Evolutionary conservation across 192 early-diverging fungal species (phyloP).

Genomic region (Umbelopsis isabellina): DNA sequence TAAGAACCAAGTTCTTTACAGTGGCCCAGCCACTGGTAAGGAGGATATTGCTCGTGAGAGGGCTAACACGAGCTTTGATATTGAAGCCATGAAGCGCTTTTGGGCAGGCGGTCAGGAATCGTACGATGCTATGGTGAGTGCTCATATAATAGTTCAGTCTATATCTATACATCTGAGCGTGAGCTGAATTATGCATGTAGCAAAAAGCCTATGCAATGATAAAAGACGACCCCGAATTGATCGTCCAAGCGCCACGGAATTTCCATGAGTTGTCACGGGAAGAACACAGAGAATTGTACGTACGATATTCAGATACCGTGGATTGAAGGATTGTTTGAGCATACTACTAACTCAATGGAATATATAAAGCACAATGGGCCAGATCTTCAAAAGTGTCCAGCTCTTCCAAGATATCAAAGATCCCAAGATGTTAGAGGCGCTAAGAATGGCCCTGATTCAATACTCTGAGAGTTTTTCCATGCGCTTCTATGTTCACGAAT

Average conservation of each 20-base stretch:
- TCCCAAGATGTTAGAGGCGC: conserved; percentile 37
- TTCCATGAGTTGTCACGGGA: conserved; percentile 49
- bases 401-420: conserved; percentile 42
- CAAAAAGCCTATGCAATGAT: conserved; percentile 51
- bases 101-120: conserved; percentile 52
- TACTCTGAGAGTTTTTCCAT: conserved; percentile 64
- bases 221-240: conserved; percentile 56
- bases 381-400: conserved; percentile 49
- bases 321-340: background rate
- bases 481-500: conserved; percentile 65
- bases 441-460: conserved; percentile 46
- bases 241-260: conserved; percentile 49
- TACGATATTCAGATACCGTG: background rate
- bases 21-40: conserved; percentile 45
- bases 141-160: background rate
- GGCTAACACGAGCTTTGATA: conserved; percentile 55
- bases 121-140: conserved; percentile 46
- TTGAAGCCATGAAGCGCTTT: conserved; percentile 51
- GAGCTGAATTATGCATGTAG: background rate
- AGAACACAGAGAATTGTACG: conserved; percentile 58
- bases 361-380: conserved; percentile 49
- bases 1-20: conserved; percentile 44
- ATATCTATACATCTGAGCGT: background rate
- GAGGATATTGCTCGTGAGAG: conserved; percentile 58
- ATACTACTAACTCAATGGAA: background rate